phyloP scores from a whole-genome alignment of 495 filamentous ascomycete species.

The Antarctomyces pellizariae region DNA sequence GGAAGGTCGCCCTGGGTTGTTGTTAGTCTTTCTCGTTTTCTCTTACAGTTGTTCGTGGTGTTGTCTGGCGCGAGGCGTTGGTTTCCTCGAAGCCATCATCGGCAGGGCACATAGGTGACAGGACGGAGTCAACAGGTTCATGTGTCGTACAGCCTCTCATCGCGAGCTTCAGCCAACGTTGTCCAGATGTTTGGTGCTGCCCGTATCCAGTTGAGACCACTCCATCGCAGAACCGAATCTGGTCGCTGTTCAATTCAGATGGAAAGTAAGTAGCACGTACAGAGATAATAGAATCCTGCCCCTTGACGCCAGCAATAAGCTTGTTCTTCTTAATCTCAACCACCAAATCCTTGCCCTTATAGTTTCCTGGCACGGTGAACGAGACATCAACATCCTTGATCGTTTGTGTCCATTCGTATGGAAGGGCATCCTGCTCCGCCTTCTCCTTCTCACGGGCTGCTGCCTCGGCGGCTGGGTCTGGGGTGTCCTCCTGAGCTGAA shows the following conservation, averaged over 20 bases:
- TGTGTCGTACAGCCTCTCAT: too few species aligned
- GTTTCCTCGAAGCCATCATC: too few species aligned
- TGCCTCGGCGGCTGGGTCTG: constrained; percentile 37
- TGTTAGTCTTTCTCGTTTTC: too few species aligned
- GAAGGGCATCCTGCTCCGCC: constrained; percentile 73
- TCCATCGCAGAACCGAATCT: too few species aligned
- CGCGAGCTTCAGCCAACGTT: too few species aligned
- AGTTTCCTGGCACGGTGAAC: constrained; percentile 44
- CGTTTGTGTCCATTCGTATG: constrained; percentile 96
- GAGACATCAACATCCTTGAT: constrained; percentile 76
- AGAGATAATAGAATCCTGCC: constrained; percentile 65
- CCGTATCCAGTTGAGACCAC: too few species aligned
- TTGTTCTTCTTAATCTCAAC: constrained; percentile 62
- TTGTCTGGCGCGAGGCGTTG: too few species aligned
- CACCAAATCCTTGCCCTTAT: constrained; percentile 65
- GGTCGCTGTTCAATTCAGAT: not conserved
- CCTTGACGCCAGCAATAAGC: constrained; percentile 67
- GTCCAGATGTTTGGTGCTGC: too few species aligned
- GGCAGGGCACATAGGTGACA: too few species aligned
- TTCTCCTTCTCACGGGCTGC: constrained; percentile 54
- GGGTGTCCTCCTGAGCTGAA: too few species aligned
- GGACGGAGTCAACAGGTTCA: too few species aligned
- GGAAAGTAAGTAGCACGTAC: constrained; percentile 28
- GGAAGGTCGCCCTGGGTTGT: constrained; percentile 56
- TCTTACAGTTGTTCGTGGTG: too few species aligned